phyloP scores from a whole-genome alignment of 2,329 filamentous ascomycete genomes.

The Stachybotrys echinatus region DNA sequence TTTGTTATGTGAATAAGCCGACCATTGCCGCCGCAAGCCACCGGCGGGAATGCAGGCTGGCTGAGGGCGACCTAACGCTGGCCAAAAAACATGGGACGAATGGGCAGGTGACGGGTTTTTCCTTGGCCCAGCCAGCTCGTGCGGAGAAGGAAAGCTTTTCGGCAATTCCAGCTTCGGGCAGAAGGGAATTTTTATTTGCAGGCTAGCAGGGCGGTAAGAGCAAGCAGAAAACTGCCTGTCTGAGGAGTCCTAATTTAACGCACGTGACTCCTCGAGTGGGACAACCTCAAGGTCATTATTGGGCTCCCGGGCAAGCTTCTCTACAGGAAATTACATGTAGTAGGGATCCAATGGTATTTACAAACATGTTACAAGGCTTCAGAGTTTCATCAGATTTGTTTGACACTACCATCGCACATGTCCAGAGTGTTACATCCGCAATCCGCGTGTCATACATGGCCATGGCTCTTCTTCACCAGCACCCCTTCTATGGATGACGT shows the following conservation, averaged over 20 bases:
- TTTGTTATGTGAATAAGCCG: slow-evolving; percentile 24
- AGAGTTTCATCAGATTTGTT: no score
- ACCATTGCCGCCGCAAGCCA: slow-evolving; percentile 30
- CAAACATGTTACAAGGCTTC: no score
- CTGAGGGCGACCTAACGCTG: no score
- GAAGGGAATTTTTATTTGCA: not conserved
- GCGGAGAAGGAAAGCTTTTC: not conserved
- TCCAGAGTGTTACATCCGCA: no score
- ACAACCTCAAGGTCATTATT: no score
- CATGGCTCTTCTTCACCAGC: no score
- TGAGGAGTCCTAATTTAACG: not conserved
- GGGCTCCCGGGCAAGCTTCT: no score
- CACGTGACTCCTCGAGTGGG: not conserved
- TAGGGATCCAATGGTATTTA: no score
- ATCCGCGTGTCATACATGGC: no score
- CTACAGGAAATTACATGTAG: no score
- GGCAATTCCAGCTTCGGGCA: not conserved
- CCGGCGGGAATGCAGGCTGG: slow-evolving; percentile 6
- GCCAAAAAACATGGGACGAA: slow-evolving; percentile 6
- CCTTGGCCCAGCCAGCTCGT: not conserved
- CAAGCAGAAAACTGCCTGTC: not conserved
- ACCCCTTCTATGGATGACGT: no score
- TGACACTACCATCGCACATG: no score
- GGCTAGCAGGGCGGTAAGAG: not conserved
- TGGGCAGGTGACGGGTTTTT: not conserved